Evolutionary conservation across 371 early-diverging fungal species (phyloP), one percentile per base, ranked within the genome.

Genomic region (Gilbertella persicaria): DNA sequence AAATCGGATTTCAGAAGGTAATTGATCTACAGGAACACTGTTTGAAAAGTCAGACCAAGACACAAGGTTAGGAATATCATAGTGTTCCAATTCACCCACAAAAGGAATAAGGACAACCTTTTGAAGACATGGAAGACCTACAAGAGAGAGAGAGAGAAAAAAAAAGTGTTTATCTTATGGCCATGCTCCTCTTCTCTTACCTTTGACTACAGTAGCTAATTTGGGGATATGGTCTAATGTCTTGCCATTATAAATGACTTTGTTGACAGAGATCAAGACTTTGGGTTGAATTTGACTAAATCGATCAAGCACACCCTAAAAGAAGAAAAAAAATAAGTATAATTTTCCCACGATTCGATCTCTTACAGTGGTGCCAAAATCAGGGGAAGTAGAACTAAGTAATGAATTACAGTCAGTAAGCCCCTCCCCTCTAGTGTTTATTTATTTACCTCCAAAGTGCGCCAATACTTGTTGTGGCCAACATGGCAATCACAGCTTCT

Each of bases 271-370:
- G 40, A 99, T 85, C 46, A 99, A 72, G 26, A 99, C 71, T 66
- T 92, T 96, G 45, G 99, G 96, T 60, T 87, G 69, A 61, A 99
- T 95, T 71, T 99, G 99, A 2, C 85, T 71, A 62, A 99, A 96
- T 45, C 99, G 81, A 57, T 99, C 96, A 23, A 95, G 73, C 3
- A 99, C 94, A 52, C 95, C 98, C 75, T 90, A 58, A 33, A 47
- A 50, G 35, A 23, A 36, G 50, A 40, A 28, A 5, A 20, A n/a
- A 7, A 41, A 42, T 10, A 14, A 37, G 46, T 41, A 38, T 39
- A 46, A 35, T 49, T 46, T 54, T 42, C 24, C 38, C 46, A 23
- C 19, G 23, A 23, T 36, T 17, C 40, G n/a, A 30, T 50, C 4
- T 38, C 74, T 74, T 78, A 83, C 87, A 17, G 87, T 79, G 19